Evolutionary conservation across 2,329 filamentous ascomycete genomes (phyloP), one percentile per base, ranked within the genome.

Genomic region (Blumeria hordei): DNA sequence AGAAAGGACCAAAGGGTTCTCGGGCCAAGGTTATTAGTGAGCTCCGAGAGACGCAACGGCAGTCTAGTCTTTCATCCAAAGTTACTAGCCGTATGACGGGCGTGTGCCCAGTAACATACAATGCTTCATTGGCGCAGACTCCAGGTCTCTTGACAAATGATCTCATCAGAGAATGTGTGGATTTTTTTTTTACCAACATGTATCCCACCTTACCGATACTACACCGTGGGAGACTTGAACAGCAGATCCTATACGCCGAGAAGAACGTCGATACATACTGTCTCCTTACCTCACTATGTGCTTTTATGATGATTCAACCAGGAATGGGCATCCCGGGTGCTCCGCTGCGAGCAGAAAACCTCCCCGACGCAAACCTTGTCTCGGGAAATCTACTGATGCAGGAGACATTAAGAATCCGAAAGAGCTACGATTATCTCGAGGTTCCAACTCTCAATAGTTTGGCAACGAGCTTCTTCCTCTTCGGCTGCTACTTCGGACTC

Each of bases 381-480:
- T 78, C 80, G 0, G 80, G 79, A 36, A 77, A 79, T 54, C 68
- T 83, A 41, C 69, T 88, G 51, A 70, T 87, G 59, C 78, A 84
- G 52, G 83, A 88, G 66, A 73, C 75, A 1, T 64, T 80, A 14
- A 72, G 77, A n/a, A 77, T 81, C 4, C 73, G 79, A 55, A 80
- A 79, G 63, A 74, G 75, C 21, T 75, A 74, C 59, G 78, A 82
- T 57, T 77, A 78, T 58, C 69, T 76, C 35, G 75, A 77, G 54
- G 69, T 68, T 12, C 73, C 78, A 7, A 76, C 71, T 8, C 65
- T 75, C 57, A 77, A 78, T 61, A 74, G 70, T 47, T 66, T 85
- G 11, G 77, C 80, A 57, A 86, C 82, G n/a, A 87, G 81, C 55
- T 87, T 85, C 67, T 88, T 90, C 65, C 66, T 90, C 32, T 88